phyloP scores from a whole-genome alignment of 108 stramenopile genomes.

The Fragilariopsis cylindrus region DNA sequence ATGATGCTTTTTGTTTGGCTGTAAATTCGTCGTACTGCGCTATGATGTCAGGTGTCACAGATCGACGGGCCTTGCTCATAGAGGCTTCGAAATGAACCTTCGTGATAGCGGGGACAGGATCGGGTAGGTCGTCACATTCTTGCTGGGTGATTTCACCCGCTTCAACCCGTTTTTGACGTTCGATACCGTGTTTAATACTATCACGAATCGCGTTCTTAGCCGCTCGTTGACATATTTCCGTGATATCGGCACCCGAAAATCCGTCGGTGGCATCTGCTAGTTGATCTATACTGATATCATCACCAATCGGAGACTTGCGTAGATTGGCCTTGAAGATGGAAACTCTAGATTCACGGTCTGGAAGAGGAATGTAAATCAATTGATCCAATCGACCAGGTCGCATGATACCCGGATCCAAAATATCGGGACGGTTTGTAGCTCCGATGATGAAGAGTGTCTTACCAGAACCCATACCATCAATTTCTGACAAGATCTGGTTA shows the following conservation, averaged over 20 bases:
- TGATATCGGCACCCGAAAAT: conserved; percentile 96
- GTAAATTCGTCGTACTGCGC: conserved; percentile 88
- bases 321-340: conserved; percentile 97
- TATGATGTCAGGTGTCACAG: conserved; percentile 86
- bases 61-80: conserved; percentile 88
- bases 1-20: conserved; percentile 87
- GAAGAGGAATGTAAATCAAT: conserved; percentile 98
- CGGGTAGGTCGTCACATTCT: conserved; percentile 78
- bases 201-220: conserved; percentile 96
- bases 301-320: conserved; percentile 90
- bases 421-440: conserved; percentile 99
- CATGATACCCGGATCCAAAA: conserved; percentile 97
- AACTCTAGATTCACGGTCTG: conserved; percentile 86
- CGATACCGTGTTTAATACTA: conserved; percentile 84
- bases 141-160: conserved; percentile 86
- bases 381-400: conserved; percentile 99
- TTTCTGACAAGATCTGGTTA: conserved; percentile 99
- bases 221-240: conserved; percentile 95
- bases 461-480: conserved; percentile 97
- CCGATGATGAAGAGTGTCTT: conserved; percentile 99
- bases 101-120: conserved; percentile 82
- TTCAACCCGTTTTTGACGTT: conserved; percentile 78
- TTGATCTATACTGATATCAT: conserved; percentile 72
- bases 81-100: conserved; percentile 85
- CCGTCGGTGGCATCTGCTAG: conserved; percentile 90